Base-by-base conservation (phyloP, 2,329 filamentous ascomycete species). In the Xylaria digitata region DNA sequence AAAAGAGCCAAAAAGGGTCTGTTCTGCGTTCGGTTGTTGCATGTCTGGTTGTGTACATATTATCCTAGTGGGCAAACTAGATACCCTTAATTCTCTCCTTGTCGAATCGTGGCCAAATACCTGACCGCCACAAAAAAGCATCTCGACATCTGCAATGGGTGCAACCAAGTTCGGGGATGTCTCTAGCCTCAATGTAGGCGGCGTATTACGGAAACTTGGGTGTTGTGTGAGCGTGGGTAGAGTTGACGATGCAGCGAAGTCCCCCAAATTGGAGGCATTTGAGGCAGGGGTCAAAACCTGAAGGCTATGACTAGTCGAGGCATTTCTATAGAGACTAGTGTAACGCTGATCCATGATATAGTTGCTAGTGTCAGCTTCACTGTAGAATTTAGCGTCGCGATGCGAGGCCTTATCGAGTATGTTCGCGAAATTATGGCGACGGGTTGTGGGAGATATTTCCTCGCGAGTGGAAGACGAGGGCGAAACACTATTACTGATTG, bases 161-260 rank as follows among this genome's bases (percentile, higher is more conserved):
- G 6, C 3, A 3, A 2, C 11, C 34, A 9, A 11, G 4, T 21
- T 7, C 9, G 26, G 19, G 9, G 42, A 19, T 48, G 64, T 69
- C 2, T 63, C 30, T 34, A 69, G 2, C 45, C 26, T 53, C 7
- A 66, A 26, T 5, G 40, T 54, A 40, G 37, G 37, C 13, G 58
- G 52, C 13, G 23, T 21, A 49, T 2, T 23, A 5, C 8, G 45
- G 26, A 6, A 45, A 34, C 26, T 32, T 17, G 43, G 2, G 42
- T 40, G 34, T 5, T 30, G 43, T 13, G 37, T n/a, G 11, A 30
- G 6, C 9, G 58, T 32, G 15, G 34, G 6, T 30, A 26, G 23
- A 37, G 43, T 45, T 2, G 42, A 6, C 13, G 52, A 2, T 21
- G n/a, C 8, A 13, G 17, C 11, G 11, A 48, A 32, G 1, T 19